Percentiles rank a stretch among this genome's conserved stretches.
phyloP scores from a whole-genome alignment of 352 stramenopile species.

The Globisporangium ultimum region DNA sequence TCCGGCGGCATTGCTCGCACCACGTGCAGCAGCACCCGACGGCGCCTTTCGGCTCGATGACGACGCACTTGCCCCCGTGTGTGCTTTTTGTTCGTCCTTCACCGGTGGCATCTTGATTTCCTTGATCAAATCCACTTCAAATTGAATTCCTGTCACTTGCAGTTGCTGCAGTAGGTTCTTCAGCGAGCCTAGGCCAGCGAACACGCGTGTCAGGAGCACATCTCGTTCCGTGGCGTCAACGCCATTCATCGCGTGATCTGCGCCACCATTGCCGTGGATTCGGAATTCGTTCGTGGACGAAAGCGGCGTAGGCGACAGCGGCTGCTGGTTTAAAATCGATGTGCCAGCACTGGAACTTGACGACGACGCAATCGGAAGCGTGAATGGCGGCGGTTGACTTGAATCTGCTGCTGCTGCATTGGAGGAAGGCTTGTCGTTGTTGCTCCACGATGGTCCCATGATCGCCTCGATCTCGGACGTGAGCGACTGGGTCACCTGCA shows the following conservation, averaged over 20 bases:
- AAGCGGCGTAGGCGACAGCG: slow-evolving; percentile 22
- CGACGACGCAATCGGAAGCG: slow-evolving; percentile 25
- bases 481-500: slow-evolving; percentile 54
- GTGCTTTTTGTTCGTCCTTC: slow-evolving; percentile 50
- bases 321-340: slow-evolving; percentile 9
- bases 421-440: not conserved
- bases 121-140: slow-evolving; percentile 81
- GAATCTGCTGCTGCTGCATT: not conserved
- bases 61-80: slow-evolving; percentile 5
- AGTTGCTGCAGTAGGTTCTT: slow-evolving; percentile 77
- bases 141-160: slow-evolving; percentile 77
- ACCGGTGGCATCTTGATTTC: slow-evolving; percentile 59
- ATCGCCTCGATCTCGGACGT: slow-evolving; percentile 40
- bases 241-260: slow-evolving; percentile 12
- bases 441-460: slow-evolving; percentile 29
- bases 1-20: slow-evolving; percentile 17
- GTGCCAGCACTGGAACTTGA: not conserved
- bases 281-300: slow-evolving; percentile 31
- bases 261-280: slow-evolving; percentile 22
- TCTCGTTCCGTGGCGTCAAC: slow-evolving; percentile 25
- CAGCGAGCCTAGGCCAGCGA: slow-evolving; percentile 55
- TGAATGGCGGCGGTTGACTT: slow-evolving; percentile 32
- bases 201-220: slow-evolving; percentile 45
- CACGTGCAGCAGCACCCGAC: slow-evolving; percentile 28
- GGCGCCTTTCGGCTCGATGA: slow-evolving; percentile 25